Evolutionary conservation across 257 asterid genomes (phyloP).

Genomic region (Nicotiana benthamiana): DNA sequence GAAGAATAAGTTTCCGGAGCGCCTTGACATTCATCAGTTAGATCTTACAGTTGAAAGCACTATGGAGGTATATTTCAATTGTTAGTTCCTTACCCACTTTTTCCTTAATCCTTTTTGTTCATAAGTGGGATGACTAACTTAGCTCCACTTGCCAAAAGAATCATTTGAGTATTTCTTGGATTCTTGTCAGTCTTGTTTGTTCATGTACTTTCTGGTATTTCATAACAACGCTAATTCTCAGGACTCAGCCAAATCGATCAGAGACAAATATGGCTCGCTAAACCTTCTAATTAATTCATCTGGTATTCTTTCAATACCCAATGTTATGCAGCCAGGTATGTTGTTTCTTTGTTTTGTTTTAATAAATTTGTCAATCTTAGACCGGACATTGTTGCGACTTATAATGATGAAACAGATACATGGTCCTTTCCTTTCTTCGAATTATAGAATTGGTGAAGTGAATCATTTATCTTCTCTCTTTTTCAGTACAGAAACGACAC

Average conservation of each 20-base stretch:
- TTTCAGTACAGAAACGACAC: constrained; percentile 83
- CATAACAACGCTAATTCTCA: constrained; percentile 18
- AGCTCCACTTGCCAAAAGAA: not conserved
- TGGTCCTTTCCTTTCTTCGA: not conserved
- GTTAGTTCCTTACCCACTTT: not conserved
- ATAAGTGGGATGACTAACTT: not conserved
- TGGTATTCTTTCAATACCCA: constrained; percentile 75
- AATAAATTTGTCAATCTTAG: not conserved
- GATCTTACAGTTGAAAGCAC: constrained; percentile 80
- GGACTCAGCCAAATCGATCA: constrained; percentile 63
- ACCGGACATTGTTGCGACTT: not conserved
- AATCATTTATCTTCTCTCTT: constrained; percentile 12
- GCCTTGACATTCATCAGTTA: constrained; percentile 65
- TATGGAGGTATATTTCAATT: constrained; percentile 47
- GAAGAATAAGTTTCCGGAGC: constrained; percentile 55
- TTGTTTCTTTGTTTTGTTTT: constrained; percentile 5
- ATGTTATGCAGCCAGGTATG: constrained; percentile 74
- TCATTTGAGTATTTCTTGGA: not conserved
- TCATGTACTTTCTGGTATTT: not conserved
- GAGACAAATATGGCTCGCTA: constrained; percentile 63
- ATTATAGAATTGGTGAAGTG: constrained; percentile 7
- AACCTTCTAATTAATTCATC: constrained; percentile 86
- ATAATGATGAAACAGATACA: not conserved
- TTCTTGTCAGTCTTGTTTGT: not conserved
- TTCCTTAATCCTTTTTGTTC: not conserved